Evolutionary conservation across 164 flowering plant genomes (phyloP).

Genomic region (Echeveria elegans): DNA sequence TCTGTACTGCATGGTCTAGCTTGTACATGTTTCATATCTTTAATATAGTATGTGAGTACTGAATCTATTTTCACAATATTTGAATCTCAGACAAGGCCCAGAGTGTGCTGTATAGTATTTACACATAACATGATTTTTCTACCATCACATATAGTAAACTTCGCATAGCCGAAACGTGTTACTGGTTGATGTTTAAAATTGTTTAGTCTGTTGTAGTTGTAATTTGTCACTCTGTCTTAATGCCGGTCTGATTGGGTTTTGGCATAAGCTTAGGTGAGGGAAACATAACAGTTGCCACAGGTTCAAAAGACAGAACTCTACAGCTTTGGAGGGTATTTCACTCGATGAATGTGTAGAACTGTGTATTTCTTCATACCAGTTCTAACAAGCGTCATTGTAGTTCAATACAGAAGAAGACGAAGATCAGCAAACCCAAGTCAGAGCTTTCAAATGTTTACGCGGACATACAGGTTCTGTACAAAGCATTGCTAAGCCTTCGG

Average conservation of each 20-base stretch:
- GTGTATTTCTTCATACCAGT: not conserved
- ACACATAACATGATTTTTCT: not conserved
- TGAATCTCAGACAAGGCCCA: not conserved
- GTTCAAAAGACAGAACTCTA: conserved; percentile 80
- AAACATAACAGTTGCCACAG: conserved; percentile 49
- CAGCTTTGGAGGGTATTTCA: conserved; percentile 81
- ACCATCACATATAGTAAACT: not conserved
- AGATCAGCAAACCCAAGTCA: conserved; percentile 30
- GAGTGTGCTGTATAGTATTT: not conserved
- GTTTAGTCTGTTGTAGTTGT: not conserved
- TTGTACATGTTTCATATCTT: not conserved
- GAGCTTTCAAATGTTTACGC: conserved; percentile 52
- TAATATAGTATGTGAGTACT: not conserved
- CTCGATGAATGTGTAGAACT: not conserved
- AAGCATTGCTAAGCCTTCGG: conserved; percentile 61
- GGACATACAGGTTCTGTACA: conserved; percentile 74
- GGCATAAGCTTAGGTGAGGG: conserved; percentile 18
- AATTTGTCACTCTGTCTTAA: not conserved
- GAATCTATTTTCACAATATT: not conserved
- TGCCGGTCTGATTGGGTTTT: not conserved
- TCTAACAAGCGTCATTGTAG: conserved; percentile 17
- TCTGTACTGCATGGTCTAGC: not conserved
- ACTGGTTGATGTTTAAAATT: not conserved
- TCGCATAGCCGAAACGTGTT: not conserved
- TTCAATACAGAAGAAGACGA: conserved; percentile 33